Conservation (phyloP, 1,284 basidiomycete species). For the Rhodotorula glutinis region DNA sequence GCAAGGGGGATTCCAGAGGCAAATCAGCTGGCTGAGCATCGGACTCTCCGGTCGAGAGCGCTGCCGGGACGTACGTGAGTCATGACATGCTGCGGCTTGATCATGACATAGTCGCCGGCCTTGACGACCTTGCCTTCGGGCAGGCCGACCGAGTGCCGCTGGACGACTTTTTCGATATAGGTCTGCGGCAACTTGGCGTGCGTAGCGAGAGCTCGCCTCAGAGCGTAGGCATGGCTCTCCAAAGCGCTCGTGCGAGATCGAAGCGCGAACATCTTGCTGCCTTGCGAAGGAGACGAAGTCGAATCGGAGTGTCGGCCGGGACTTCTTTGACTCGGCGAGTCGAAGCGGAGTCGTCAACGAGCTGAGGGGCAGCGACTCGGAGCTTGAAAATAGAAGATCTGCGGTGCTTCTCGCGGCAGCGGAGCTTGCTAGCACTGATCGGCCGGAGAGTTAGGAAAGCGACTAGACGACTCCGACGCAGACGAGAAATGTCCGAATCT, state of each 20-base stretch:
- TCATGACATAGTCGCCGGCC: slow-evolving; percentile 99
- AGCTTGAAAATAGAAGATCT: too few relatives aligned
- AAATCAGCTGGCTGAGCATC: neutral
- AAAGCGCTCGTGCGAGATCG: slow-evolving; percentile 14
- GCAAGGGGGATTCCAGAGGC: neutral
- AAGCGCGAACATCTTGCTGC: slow-evolving; percentile 22
- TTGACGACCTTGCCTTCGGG: slow-evolving; percentile 69
- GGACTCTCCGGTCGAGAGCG: too few relatives aligned
- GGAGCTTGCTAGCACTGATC: too few relatives aligned
- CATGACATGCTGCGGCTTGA: slow-evolving; percentile 86
- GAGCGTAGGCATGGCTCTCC: neutral
- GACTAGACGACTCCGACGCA: too few relatives aligned
- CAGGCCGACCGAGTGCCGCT: slow-evolving; percentile 89
- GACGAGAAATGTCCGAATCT: too few relatives aligned
- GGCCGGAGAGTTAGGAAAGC: too few relatives aligned
- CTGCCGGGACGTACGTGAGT: slow-evolving; percentile 49
- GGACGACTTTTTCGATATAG: slow-evolving; percentile 95
- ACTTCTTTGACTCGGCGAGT: too few relatives aligned
- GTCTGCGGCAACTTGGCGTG: slow-evolving; percentile 59
- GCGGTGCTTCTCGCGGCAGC: too few relatives aligned
- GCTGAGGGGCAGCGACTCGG: too few relatives aligned
- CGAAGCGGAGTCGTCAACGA: too few relatives aligned
- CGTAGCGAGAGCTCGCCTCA: slow-evolving; percentile 32
- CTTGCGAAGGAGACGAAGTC: neutral
- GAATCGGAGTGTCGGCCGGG: too few relatives aligned